phyloP scores from a whole-genome alignment of 176 grass and related monocot species.

The Oropetium thomaeum region DNA sequence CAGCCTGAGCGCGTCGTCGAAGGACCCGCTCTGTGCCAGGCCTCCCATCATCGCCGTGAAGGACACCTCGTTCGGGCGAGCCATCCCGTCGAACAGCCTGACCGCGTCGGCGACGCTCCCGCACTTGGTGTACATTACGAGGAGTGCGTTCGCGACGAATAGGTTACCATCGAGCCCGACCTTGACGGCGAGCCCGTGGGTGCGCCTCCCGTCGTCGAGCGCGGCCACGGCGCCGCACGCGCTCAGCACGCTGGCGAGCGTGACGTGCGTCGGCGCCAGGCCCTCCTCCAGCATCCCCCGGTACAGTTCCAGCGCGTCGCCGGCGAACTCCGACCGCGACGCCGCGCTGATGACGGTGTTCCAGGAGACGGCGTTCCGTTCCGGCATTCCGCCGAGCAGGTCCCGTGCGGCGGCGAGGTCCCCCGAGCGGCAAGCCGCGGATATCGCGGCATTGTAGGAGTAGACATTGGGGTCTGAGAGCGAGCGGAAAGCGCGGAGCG shows the following conservation, averaged over 20 bases:
- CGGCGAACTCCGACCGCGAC: slow-evolving; percentile 32
- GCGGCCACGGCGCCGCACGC: slow-evolving; percentile 53
- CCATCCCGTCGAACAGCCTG: slow-evolving; percentile 57
- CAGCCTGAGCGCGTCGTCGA: slow-evolving; percentile 56
- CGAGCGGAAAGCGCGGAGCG: slow-evolving; percentile 49
- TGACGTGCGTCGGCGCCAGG: slow-evolving; percentile 59
- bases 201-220: slow-evolving; percentile 55
- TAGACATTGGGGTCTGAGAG: slow-evolving; percentile 60
- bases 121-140: slow-evolving; percentile 76
- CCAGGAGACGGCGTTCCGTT: slow-evolving; percentile 65
- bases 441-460: slow-evolving; percentile 75
- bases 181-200: slow-evolving; percentile 61
- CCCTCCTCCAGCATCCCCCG: slow-evolving; percentile 54
- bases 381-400: slow-evolving; percentile 75
- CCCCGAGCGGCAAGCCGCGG: slow-evolving; percentile 43
- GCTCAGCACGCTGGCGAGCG: slow-evolving; percentile 74
- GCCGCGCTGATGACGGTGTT: slow-evolving; percentile 70
- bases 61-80: slow-evolving; percentile 69
- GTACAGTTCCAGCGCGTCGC: slow-evolving; percentile 57
- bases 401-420: slow-evolving; percentile 47
- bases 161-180: slow-evolving; percentile 53
- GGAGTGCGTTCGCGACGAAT: slow-evolving; percentile 72
- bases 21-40: slow-evolving; percentile 49
- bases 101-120: slow-evolving; percentile 38
- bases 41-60: slow-evolving; percentile 86